Base-by-base conservation (phyloP, 495 filamentous ascomycete genomes). In the Parachaetomium inaequale region DNA sequence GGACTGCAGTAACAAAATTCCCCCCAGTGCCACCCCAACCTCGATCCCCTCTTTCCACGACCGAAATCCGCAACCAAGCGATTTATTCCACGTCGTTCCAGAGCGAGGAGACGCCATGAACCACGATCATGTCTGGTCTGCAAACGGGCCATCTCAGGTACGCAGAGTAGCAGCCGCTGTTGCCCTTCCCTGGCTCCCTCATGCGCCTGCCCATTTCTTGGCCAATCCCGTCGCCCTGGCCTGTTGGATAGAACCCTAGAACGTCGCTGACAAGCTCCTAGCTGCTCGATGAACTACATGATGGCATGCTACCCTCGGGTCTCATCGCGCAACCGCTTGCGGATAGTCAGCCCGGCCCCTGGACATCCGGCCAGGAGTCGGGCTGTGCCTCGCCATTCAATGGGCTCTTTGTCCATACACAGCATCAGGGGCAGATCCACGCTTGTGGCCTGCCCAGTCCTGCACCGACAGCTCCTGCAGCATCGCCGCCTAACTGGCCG, bases 361-460 rank as follows among this genome's bases (percentile, higher is more conserved):
- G 56, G 56, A 26, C 29, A 17, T 25, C 29, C 12, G 2, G 19
- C 8, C 28, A 49, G 21, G 56, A 38, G 14, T 4, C 10, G 4
- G 43, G n/a, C 11, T 36, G 14, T 17, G 11, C 19, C 12, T 4
- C 19, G 2, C 43, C 11, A 14, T n/a, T 59, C 21, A 26, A 7
- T 2, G 31, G 7, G 5, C 31, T 19, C 19, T 26, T 8, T 4
- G 19, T 49, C 31, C 17, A 50, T 1, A 34, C 26, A 3, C 53
- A 57, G 2, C 23, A 52, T 6, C 52, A 51, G 2, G 26, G 23
- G 42, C 31, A 45, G 2, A 12, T 45, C 15, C 21, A 38, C 3
- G 10, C 19, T 5, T 21, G 23, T 31, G 53, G 60, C 1, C 2
- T 58, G 21, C 60, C 53, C 10, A 63, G 60, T 58, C 60, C 60